Conservation (phyloP, 192 early-diverging fungal genomes). For the Cladochytrium replicatum region DNA sequence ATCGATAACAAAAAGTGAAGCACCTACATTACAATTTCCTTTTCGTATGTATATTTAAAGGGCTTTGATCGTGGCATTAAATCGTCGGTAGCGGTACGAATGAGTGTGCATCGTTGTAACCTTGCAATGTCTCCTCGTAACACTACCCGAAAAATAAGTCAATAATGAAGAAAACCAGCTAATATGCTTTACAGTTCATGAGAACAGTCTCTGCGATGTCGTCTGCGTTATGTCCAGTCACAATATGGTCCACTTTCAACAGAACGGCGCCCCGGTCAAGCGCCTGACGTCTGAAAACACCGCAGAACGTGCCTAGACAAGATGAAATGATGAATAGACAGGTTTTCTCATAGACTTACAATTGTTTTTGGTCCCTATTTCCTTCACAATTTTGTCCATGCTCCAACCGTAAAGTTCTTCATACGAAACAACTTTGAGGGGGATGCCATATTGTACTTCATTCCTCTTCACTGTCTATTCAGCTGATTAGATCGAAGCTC, state of each 20-base stretch:
- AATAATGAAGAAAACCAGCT: background rate
- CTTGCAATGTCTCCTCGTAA: constrained; percentile 90
- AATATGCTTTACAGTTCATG: constrained; percentile 76
- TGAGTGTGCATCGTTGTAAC: constrained; percentile 84
- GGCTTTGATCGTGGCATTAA: constrained; percentile 82
- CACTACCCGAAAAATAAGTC: constrained; percentile 37
- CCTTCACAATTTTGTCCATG: constrained; percentile 94
- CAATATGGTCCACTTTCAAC: constrained; percentile 88
- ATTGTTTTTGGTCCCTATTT: constrained; percentile 94
- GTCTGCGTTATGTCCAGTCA: constrained; percentile 98
- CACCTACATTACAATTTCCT: constrained; percentile 94
- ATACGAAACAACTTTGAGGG: constrained; percentile 89
- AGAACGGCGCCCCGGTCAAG: constrained; percentile 87
- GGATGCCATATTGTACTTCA: constrained; percentile 84
- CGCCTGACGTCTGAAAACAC: constrained; percentile 95
- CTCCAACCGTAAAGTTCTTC: constrained; percentile 95
- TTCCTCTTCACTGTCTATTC: constrained; percentile 85
- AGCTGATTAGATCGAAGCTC: background rate
- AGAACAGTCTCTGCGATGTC: constrained; percentile 97
- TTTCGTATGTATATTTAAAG: constrained; percentile 98
- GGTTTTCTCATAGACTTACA: constrained; percentile 33
- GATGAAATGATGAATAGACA: constrained; percentile 2
- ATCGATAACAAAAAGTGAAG: background rate
- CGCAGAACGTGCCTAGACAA: constrained; percentile 72
- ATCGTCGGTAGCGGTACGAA: constrained; percentile 69